Base-by-base conservation (phyloP, 2,329 filamentous ascomycete genomes). In the Ophiocordyceps camponoti-saundersi region DNA sequence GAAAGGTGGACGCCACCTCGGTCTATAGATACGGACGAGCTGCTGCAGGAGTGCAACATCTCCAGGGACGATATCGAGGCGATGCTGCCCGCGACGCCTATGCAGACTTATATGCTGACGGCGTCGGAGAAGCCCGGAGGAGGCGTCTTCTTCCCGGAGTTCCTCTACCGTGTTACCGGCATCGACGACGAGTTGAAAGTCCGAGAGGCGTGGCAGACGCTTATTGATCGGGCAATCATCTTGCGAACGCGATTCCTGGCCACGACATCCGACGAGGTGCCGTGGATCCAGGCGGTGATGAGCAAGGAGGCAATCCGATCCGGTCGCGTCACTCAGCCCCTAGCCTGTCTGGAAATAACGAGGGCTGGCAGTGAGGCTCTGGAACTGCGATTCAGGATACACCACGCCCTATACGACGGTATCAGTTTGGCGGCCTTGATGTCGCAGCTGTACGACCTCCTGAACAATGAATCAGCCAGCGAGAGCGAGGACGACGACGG, bases 381-480 rank as follows among this genome's bases (percentile, higher is more conserved):
- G 54, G 40, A 51, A 0, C 47, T 79, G 4, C 63, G 72, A 2
- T 66, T 87, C 6, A 69, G 69, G 23, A 80, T 95, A 5, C 88
- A 95, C 51, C 89, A 96, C 59, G 84, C 85, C 0, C 68, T 95
- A 0, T 96, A 95, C 57, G 90, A 95, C 59, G 88, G 81, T 6
- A 71, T 93, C 49, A 92, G 85, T 54, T 66, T 95, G 5, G 75
- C 80, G 1, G 58, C 71, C 0, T 64, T 94, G 6, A 65, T 87
- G 21, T 57, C 70, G 2, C 56, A 60, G 15, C 45, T 55, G 11
- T 51, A 53, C 22, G 45, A 53, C 36, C 23, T 53, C 13, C 16
- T 52, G 3, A 26, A 18, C 46, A 55, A 41, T 54, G 54, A 52
- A 2, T 1, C 42, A 1, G 43, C 42, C 7, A 12, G n/a, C 1